Evolutionary conservation across 1,284 basidiomycete genomes (phyloP).

Genomic region (Cystobasidium sp.): DNA sequence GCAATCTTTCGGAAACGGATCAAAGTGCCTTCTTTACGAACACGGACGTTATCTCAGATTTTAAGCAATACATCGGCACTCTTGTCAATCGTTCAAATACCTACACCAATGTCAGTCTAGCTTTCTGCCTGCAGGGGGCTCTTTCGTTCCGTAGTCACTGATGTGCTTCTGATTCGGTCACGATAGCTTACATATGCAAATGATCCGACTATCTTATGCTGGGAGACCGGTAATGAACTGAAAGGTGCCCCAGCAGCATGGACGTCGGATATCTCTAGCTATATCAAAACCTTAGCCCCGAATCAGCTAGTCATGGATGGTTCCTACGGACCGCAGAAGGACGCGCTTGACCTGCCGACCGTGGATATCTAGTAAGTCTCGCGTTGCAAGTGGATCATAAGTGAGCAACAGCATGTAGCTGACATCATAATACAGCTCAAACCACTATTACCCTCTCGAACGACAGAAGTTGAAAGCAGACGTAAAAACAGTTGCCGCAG

Average conservation of each 20-base stretch:
- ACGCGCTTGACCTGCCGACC: slow-evolving; percentile 38
- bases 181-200: slow-evolving; percentile 46
- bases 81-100: slow-evolving; percentile 49
- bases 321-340: slow-evolving; percentile 48
- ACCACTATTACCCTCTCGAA: slow-evolving; percentile 51
- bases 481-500: background rate
- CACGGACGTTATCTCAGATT: slow-evolving; percentile 47
- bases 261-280: slow-evolving; percentile 55
- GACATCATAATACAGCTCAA: slow-evolving; percentile 44
- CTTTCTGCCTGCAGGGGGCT: slow-evolving; percentile 4
- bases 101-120: slow-evolving; percentile 48
- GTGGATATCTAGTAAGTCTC: slow-evolving; percentile 48
- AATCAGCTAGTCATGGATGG: slow-evolving; percentile 54
- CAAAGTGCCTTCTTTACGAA: slow-evolving; percentile 47
- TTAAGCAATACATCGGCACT: slow-evolving; percentile 45
- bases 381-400: background rate
- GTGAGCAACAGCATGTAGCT: background rate
- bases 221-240: slow-evolving; percentile 59
- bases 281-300: slow-evolving; percentile 56
- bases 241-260: slow-evolving; percentile 55
- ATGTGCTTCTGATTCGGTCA: background rate
- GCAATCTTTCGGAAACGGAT: slow-evolving; percentile 47
- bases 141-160: slow-evolving; percentile 1
- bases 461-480: slow-evolving; percentile 18
- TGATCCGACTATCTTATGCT: slow-evolving; percentile 51